Percentiles rank a stretch among this genome's conserved stretches.
These are phyloP conservation scores for Rhizopogon vesiculosus DNA, from an alignment of 768 basidiomycete species.

Conservation along the genomic window DNA sequence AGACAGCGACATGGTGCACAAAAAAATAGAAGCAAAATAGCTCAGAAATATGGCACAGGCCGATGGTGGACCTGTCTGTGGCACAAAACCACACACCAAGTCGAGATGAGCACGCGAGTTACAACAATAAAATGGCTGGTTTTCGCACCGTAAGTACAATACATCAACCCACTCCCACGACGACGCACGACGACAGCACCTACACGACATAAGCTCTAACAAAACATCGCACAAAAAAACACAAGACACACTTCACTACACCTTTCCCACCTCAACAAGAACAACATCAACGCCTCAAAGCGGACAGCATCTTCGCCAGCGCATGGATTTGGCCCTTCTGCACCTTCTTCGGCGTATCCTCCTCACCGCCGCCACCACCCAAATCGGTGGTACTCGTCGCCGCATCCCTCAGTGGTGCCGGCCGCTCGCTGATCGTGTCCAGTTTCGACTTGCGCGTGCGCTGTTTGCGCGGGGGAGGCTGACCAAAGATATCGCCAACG, in stretches of 20 bases:
- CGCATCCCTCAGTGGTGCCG: slow-evolving; percentile 45
- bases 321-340: slow-evolving; percentile 88
- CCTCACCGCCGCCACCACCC: slow-evolving; percentile 35
- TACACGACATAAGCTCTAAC: slow-evolving; percentile 4
- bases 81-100: slow-evolving; percentile 13
- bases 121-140: slow-evolving; percentile 16
- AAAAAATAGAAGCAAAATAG: no score
- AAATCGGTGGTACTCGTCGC: slow-evolving; percentile 76
- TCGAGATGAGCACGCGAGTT: slow-evolving; percentile 18
- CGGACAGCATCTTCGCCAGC: slow-evolving; percentile 88
- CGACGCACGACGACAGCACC: slow-evolving; percentile 20
- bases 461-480: slow-evolving; percentile 53
- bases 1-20: background rate
- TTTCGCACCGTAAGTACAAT: slow-evolving; percentile 44
- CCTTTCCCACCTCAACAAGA: background rate
- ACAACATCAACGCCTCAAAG: slow-evolving; percentile 52
- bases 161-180: slow-evolving; percentile 38
- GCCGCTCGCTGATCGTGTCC: slow-evolving; percentile 74
- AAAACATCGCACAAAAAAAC: background rate
- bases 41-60: background rate
- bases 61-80: slow-evolving; percentile 8
- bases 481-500: slow-evolving; percentile 56
- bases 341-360: slow-evolving; percentile 64
- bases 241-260: slow-evolving; percentile 1
- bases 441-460: slow-evolving; percentile 62